phyloP scores from a whole-genome alignment of 2,329 filamentous ascomycete species.

The Simplicillium aogashimaense region DNA sequence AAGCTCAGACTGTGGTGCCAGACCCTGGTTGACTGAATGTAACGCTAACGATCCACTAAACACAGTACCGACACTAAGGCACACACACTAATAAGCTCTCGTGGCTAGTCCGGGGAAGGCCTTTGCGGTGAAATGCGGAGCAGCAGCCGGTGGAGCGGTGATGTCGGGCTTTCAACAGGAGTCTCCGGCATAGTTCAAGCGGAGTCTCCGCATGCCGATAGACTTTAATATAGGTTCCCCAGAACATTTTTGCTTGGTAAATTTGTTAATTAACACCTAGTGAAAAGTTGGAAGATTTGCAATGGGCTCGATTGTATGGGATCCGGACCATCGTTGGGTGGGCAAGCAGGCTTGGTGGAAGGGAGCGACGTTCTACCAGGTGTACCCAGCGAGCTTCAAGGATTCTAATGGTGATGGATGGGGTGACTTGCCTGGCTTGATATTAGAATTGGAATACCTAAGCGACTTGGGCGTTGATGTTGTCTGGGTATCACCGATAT shows the following conservation, averaged over 20 bases:
- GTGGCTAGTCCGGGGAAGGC: too few species aligned
- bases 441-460: constrained; percentile 45
- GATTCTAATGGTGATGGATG: constrained; percentile 46
- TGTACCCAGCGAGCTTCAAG: constrained; percentile 51
- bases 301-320: constrained; percentile 13
- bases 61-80: too few species aligned
- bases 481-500: constrained; percentile 42
- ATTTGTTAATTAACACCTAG: too few species aligned
- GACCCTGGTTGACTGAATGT: too few species aligned
- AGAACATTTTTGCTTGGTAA: not conserved
- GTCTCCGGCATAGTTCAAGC: too few species aligned
- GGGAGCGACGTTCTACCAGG: constrained; percentile 49
- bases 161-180: too few species aligned
- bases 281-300: not conserved
- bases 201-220: too few species aligned
- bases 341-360: constrained; percentile 44
- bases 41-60: too few species aligned
- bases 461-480: constrained; percentile 46
- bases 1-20: too few species aligned
- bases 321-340: constrained; percentile 13
- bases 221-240: not conserved
- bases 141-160: too few species aligned
- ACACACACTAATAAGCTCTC: too few species aligned
- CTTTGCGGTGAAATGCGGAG: too few species aligned
- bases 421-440: constrained; percentile 48